Conservation (phyloP, 83 land plant genomes). For the Picea abies region DNA sequence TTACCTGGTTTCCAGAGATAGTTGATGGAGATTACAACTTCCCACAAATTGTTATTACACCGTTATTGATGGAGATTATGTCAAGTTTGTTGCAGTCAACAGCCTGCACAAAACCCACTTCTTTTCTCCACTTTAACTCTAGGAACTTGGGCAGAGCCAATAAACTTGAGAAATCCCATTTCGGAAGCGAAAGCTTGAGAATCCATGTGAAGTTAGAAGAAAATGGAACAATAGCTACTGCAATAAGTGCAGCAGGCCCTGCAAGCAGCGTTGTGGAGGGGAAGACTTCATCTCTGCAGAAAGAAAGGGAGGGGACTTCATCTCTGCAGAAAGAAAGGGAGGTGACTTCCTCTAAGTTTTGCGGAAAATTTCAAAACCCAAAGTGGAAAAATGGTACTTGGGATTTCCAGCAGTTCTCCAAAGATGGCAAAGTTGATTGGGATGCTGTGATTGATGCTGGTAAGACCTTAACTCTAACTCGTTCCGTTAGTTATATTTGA, state of each 20-base stretch:
- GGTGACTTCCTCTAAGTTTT: background rate
- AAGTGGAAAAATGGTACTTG: conserved; percentile 92
- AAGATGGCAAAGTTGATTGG: conserved; percentile 83
- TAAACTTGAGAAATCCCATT: background rate
- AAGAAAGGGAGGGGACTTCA: background rate
- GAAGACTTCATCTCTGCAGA: background rate
- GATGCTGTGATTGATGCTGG: conserved; percentile 99
- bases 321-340: background rate
- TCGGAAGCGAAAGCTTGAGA: background rate
- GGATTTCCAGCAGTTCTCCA: conserved; percentile 83
- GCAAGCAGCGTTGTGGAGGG: background rate
- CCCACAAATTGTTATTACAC: background rate
- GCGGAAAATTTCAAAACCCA: conserved; percentile 54
- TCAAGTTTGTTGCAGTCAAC: background rate
- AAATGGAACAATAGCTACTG: background rate
- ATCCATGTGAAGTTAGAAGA: background rate
- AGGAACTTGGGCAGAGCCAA: background rate
- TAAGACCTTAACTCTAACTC: conserved; percentile 16
- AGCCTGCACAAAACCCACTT: background rate
- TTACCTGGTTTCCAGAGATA: too few species aligned
- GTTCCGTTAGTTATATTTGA: too few species aligned
- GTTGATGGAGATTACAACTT: too few species aligned
- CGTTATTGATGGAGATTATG: background rate
- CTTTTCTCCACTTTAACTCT: background rate
- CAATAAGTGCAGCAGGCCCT: conserved; percentile 9